Evolutionary conservation across 225 moss, liverwort and hornwort species (phyloP), one percentile per base, ranked within the genome.

Genomic region (Ulota crispa): DNA sequence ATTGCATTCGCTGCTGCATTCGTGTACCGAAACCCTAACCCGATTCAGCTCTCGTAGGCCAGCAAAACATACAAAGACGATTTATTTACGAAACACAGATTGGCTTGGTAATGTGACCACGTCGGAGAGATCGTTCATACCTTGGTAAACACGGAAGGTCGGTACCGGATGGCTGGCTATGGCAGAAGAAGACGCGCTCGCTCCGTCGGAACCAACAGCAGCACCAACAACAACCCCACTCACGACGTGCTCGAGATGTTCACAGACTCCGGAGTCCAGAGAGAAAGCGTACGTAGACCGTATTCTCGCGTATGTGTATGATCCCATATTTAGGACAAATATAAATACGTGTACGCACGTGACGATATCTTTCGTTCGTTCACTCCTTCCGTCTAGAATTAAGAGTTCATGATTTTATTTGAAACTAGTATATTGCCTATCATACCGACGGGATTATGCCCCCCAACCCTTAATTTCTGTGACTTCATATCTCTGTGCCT

Each of bases 11-110:
- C 26, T 31, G 2, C n/a, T 50, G 37, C 45, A 64, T 36, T 39
- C 61, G 56, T n/a, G 31, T 41, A 60, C 16, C 53, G 59, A 76
- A 83, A 68, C 72, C 73, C 87, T 62, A 30, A 54, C 18, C 21
- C 43, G 68, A 83, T 77, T 80, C 42, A 55, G 23, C n/a, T 23
- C 53, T 24, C 8, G 3, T 7, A 12, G 0, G 54, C 4, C 16
- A 45, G 39, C 32, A 42, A 18, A 27, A 64, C 7, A 70, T 30
- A 14, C 7, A 11, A 50, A 10, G 19, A 24, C 20, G 50, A 72
- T 24, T 13, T 10, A 32, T 9, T 24, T 5, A 11, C 0, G 41
- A n/a, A 73, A 37, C n/a, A 7, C 62, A 3, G 24, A 69, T 60
- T 15, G 52, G 52, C 13, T 57, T 61, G 76, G 20, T 13, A 50